Base-by-base conservation (phyloP, 208 protist genomes). In the Lotmaria passim region DNA sequence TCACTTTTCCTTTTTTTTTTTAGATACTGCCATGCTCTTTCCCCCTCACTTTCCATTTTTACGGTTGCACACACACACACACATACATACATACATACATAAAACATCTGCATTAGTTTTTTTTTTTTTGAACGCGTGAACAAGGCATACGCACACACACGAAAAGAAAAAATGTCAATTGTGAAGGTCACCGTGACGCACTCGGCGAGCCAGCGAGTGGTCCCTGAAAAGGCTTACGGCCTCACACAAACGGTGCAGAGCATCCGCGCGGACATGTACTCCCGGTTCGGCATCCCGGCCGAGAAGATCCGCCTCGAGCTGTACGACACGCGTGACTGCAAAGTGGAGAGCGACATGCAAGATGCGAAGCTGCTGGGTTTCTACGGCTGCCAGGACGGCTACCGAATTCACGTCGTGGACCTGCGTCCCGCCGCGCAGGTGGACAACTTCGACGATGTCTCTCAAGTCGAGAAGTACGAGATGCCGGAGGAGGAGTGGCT, bases 401-500 rank as follows among this genome's bases (percentile, higher is more conserved):
- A 79, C 61, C 89, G 85, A 68, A 93, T 98, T 63, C 90, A 98
- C 65, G 86, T 94, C 34, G 81, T 97, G 19, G 94, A 98, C 78
- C 78, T 91, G 5, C 87, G 91, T 47, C 94, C 94, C 11, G 43
- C 83, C 7, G 65, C 76, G n/a, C 59, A 83, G 65, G 53, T 93
- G 7, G 75, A 84, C 23, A 88, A 88, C 66, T 96, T 75, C 73
- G 86, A 93, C 23, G 93, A 97, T 69, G 80, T 96, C 14, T 90
- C 85, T 2, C 64, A 95, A 73, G 91, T 98, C 33, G 75, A 98
- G 76, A 98, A 98, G 79, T 98, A 86, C 61, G 88, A 91, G 38
- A 96, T 98, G 55, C 72, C 87, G 7, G 93, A 98, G 55, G 89
- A 95, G 73, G 90, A 95, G 53, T 98, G 91, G 79, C 73, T 83